These are phyloP conservation scores for Rhododendron griersonianum DNA, from an alignment of 148 eudicot genomes.

Conservation along the genomic window DNA sequence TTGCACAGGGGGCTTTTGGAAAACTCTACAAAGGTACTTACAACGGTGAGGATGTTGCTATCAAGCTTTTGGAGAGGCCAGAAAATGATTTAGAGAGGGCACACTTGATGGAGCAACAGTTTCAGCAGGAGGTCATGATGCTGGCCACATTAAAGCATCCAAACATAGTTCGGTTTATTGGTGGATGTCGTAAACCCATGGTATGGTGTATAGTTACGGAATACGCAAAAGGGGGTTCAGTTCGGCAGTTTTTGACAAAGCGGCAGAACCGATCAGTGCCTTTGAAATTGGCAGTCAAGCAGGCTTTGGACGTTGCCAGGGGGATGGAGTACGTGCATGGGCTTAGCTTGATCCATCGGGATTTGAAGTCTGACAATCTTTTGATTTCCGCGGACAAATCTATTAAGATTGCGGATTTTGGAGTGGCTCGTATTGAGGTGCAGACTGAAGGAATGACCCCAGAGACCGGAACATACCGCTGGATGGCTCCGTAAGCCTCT, in stretches of 20 bases:
- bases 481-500: slow-evolving; percentile 99
- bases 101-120: slow-evolving; percentile 93
- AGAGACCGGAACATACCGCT: slow-evolving; percentile 97
- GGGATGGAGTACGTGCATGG: slow-evolving; percentile 98
- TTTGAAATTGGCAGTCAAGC: slow-evolving; percentile 86
- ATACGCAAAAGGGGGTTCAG: slow-evolving; percentile 97
- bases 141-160: slow-evolving; percentile 87
- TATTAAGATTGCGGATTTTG: slow-evolving; percentile 97
- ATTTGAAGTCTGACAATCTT: slow-evolving; percentile 91
- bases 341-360: slow-evolving; percentile 78
- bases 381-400: slow-evolving; percentile 82
- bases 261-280: slow-evolving; percentile 87
- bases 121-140: slow-evolving; percentile 99
- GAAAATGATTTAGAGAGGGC: slow-evolving; percentile 86
- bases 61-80: slow-evolving; percentile 94
- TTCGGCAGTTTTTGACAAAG: slow-evolving; percentile 79
- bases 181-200: slow-evolving; percentile 94
- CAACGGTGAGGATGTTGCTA: slow-evolving; percentile 92
- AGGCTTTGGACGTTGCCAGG: slow-evolving; percentile 97
- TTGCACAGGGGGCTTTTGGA: slow-evolving; percentile 98
- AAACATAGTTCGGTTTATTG: slow-evolving; percentile 91
- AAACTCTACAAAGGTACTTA: slow-evolving; percentile 93
- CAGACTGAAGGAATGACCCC: slow-evolving; percentile 99
- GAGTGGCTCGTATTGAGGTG: slow-evolving; percentile 97
- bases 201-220: slow-evolving; percentile 99